Percentiles rank a stretch among this genome's conserved stretches.
Evolutionary conservation across 805 yeast species (phyloP).

Genomic region (Candida silvicultrix): DNA sequence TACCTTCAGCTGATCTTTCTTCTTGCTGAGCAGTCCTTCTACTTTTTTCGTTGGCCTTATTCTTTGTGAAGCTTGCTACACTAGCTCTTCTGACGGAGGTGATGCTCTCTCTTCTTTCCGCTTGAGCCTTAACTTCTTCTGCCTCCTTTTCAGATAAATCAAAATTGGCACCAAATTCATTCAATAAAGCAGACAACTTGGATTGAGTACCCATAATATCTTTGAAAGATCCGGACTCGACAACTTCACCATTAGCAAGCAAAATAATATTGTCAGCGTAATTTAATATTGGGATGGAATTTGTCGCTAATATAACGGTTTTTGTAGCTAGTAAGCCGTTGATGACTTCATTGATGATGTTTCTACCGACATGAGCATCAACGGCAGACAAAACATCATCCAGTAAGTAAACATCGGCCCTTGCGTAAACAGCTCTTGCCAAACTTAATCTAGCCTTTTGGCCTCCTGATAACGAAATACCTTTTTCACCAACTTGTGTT

Average conservation of each 20-base stretch:
- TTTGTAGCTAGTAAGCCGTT: conserved; percentile 46
- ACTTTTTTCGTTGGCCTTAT: conserved; percentile 23
- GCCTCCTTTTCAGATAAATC: conserved; percentile 10
- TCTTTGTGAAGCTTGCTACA: conserved; percentile 49
- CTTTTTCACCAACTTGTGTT: conserved; percentile 49
- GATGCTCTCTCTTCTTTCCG: conserved; percentile 8
- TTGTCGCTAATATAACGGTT: conserved; percentile 53
- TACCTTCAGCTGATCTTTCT: conserved; percentile 54
- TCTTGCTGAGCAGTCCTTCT: conserved; percentile 39
- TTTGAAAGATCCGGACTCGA: conserved; percentile 51
- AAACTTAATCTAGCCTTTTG: conserved; percentile 59
- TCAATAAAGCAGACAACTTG: conserved; percentile 24
- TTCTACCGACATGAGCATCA: conserved; percentile 66
- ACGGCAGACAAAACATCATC: conserved; percentile 71
- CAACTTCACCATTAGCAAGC: conserved; percentile 45
- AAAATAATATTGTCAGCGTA: conserved; percentile 58
- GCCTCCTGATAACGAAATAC: conserved; percentile 56
- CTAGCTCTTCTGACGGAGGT: conserved; percentile 48
- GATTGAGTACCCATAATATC: conserved; percentile 36
- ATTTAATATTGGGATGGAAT: conserved; percentile 46
- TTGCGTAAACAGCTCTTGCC: conserved; percentile 64
- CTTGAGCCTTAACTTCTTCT: conserved; percentile 6
- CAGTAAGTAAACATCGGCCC: conserved; percentile 49
- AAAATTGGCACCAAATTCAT: conserved; percentile 21
- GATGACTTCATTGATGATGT: conserved; percentile 64